Evolutionary conservation across 176 grass and related monocot species (phyloP), one percentile per base, ranked within the genome.

Genomic region (Carex scoparia): DNA sequence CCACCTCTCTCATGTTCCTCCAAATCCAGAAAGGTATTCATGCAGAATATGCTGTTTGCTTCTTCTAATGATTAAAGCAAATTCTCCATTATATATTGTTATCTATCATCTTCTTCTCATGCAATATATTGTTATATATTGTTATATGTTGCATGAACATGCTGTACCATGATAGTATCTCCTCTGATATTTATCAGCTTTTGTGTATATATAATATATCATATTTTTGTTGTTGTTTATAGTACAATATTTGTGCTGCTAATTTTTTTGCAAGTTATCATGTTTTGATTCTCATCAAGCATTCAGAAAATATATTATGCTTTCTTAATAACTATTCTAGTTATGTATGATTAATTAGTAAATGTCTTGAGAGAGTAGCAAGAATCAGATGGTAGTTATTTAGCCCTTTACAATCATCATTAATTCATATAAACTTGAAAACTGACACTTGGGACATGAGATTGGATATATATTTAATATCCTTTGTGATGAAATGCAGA

Each of bases 1-100:
- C 81, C 86, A 73, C 91, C 13, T 89, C 95, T n/a, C 84, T 98
- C 23, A 67, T 87, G 68, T 98, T 98, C 89, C 89, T 98, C 84
- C 92, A 98, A 86, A 91, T 98, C n/a, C 95, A 98, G 61, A 98
- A 94, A 93, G 94, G 95, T 98, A 90, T 2, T 2, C 6, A 53
- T 14, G 3, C 5, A 31, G 27, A 83, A 23, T 23, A 23, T 65
- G 10, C 30, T 31, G 59, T 9, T 61, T 8, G 12, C 0, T 33
- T 33, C 10, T 66, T 66, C 63, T 65, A 30, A 33, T 66, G 28
- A 13, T 33, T 66, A 66, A 72, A 46, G 7, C 69, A 72, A 72
- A 46, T 44, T 46, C 35, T 72, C 69, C 38, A 72, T 7, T 51
- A 51, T 51, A 51, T 51, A 51, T 49, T 48, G 46, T 48, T 48